phyloP scores from a whole-genome alignment of 768 basidiomycete genomes.

The Auriscalpium vulgare region DNA sequence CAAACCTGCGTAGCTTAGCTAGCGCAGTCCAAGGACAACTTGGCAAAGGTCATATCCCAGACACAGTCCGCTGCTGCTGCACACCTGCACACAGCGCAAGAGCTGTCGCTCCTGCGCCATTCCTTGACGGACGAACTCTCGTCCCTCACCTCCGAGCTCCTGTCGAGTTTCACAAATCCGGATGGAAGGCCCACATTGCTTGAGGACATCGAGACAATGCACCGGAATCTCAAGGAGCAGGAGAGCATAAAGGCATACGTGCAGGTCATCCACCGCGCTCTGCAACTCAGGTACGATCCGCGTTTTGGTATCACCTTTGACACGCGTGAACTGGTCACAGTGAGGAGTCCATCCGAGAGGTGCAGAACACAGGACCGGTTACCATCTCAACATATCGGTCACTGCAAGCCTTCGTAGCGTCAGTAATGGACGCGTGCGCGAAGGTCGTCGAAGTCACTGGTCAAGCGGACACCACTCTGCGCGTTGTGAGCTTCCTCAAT shows the following conservation, averaged over 20 bases:
- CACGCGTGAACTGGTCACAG: constrained; percentile 27
- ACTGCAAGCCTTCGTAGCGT: constrained; percentile 52
- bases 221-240: constrained; percentile 69
- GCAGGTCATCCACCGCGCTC: constrained; percentile 58
- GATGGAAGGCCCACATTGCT: constrained; percentile 56
- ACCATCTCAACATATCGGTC: constrained; percentile 45
- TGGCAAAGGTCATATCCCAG: constrained; percentile 39
- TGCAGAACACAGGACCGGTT: constrained; percentile 34
- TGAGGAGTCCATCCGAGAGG: constrained; percentile 49
- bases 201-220: constrained; percentile 75
- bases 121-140: constrained; percentile 71
- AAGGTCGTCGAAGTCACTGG: constrained; percentile 36
- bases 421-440: constrained; percentile 37
- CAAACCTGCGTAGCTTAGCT: constrained; percentile 48
- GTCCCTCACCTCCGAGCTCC: constrained; percentile 55
- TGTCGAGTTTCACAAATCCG: constrained; percentile 44
- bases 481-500: constrained; percentile 55
- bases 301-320: background rate
- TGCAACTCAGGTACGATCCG: constrained; percentile 55
- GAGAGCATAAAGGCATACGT: constrained; percentile 72
- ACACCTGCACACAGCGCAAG: constrained; percentile 58
- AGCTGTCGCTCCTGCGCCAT: constrained; percentile 70
- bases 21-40: constrained; percentile 37
- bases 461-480: constrained; percentile 37
- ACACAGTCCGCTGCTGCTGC: constrained; percentile 40